phyloP scores from a whole-genome alignment of 2,329 filamentous ascomycete genomes.

The Venturia nashicola region DNA sequence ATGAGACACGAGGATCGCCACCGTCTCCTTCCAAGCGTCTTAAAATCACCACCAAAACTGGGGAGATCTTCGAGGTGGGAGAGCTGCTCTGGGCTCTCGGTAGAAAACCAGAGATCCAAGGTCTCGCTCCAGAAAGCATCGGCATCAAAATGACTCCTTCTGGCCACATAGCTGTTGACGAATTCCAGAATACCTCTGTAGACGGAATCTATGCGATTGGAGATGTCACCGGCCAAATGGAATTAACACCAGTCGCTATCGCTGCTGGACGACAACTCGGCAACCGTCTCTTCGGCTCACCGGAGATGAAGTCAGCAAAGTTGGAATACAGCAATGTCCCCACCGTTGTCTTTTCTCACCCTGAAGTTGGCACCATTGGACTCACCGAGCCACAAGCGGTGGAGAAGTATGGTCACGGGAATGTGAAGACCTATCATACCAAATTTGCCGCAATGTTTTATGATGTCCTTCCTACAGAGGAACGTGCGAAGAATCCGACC shows the following conservation, averaged over 20 bases:
- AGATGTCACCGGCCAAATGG: constrained; percentile 38
- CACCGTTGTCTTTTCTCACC: constrained; percentile 40
- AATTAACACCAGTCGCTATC: constrained; percentile 41
- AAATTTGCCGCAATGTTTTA: constrained; percentile 39
- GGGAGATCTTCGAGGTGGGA: constrained; percentile 32
- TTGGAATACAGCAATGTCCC: constrained; percentile 39
- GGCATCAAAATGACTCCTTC: constrained; percentile 28
- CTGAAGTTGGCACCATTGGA: constrained; percentile 36
- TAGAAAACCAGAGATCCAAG: constrained; percentile 31
- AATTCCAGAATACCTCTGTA: constrained; percentile 37
- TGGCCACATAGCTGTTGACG: constrained; percentile 34
- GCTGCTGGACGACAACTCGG: constrained; percentile 38
- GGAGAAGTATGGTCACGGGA: constrained; percentile 34
- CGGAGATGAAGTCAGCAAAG: constrained; percentile 30
- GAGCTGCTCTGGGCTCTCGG: constrained; percentile 40
- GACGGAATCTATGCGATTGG: constrained; percentile 37
- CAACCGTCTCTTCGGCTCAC: constrained; percentile 37
- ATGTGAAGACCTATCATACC: constrained; percentile 37
- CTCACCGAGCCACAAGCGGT: constrained; percentile 38
- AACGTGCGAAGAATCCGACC: constrained; percentile 37
- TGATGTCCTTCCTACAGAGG: constrained; percentile 32
- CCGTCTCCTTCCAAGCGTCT: constrained; percentile 24
- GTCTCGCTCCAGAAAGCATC: constrained; percentile 27
- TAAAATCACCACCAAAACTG: constrained; percentile 30
- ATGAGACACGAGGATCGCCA: neutral